These are phyloP conservation scores for Anthracocystis walkeri DNA, from an alignment of 1,284 basidiomycete species.

Conservation along the genomic window DNA sequence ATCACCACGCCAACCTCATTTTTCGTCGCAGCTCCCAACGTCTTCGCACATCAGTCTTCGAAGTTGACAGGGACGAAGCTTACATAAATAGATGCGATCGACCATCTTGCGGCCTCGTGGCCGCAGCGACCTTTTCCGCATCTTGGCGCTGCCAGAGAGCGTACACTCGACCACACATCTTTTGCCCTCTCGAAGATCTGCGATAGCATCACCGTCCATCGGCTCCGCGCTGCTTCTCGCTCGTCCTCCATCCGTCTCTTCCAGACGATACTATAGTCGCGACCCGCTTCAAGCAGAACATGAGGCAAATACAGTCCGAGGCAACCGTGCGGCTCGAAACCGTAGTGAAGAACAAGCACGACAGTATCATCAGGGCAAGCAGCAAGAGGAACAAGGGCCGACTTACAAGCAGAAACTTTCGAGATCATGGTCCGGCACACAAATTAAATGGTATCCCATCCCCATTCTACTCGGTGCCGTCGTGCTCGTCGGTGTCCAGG, in stretches of 20 bases:
- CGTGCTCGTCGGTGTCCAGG: conserved; percentile 73
- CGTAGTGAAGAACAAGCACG: conserved; percentile 31
- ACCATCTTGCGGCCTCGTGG: conserved; percentile 26
- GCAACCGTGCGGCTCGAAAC: conserved; percentile 53
- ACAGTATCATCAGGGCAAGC: conserved; percentile 19
- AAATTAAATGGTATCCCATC: conserved; percentile 94
- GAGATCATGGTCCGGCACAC: conserved; percentile 86
- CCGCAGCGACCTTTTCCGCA: conserved; percentile 16
- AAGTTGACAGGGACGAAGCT: background rate
- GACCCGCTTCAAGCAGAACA: conserved; percentile 62
- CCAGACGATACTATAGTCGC: conserved; percentile 42
- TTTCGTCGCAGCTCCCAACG: background rate
- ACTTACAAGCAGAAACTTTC: conserved; percentile 67
- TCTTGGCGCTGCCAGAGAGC: conserved; percentile 6
- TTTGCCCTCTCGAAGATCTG: background rate
- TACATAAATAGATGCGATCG: conserved; percentile 17
- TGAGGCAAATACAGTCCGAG: conserved; percentile 61
- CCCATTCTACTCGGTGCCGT: conserved; percentile 79
- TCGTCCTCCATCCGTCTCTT: background rate
- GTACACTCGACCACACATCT: background rate
- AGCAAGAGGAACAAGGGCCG: conserved; percentile 6
- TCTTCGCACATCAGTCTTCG: background rate
- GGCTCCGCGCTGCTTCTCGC: background rate
- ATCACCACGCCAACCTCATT: background rate
- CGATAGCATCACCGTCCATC: conserved; percentile 3